Conservation (phyloP, 345 rosid genomes). For the Triadica sebifera region DNA sequence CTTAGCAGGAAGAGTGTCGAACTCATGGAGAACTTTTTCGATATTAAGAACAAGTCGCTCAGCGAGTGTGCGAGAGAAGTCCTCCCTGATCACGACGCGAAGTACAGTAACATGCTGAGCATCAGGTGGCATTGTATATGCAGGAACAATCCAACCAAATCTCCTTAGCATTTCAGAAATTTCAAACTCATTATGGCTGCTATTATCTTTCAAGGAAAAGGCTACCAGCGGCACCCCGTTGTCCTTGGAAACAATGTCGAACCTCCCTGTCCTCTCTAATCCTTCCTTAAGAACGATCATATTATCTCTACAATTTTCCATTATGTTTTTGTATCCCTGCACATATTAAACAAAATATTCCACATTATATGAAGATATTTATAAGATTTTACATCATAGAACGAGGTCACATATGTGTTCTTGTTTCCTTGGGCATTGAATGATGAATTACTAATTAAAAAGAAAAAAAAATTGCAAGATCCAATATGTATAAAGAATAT, state of each 20-base stretch:
- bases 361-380: not conserved
- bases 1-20: constrained; percentile 23
- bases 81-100: constrained; percentile 29
- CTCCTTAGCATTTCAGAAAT: constrained; percentile 29
- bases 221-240: constrained; percentile 30
- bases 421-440: too few species aligned
- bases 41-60: constrained; percentile 29
- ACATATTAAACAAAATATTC: not conserved
- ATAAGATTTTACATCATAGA: too few species aligned
- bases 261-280: constrained; percentile 25
- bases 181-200: constrained; percentile 26
- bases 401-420: too few species aligned
- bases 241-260: constrained; percentile 29
- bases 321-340: constrained; percentile 29
- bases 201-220: constrained; percentile 27
- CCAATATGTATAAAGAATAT: too few species aligned
- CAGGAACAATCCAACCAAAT: constrained; percentile 35
- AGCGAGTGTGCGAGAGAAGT: constrained; percentile 28
- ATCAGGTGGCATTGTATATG: constrained; percentile 35
- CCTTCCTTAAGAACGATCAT: constrained; percentile 26
- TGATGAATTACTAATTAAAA: too few species aligned
- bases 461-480: too few species aligned
- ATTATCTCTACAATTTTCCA: constrained; percentile 37
- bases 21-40: constrained; percentile 25
- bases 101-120: constrained; percentile 31